Evolutionary conservation across 225 moss, liverwort and hornwort genomes (phyloP).

Genomic region (Sphagnum contortum): DNA sequence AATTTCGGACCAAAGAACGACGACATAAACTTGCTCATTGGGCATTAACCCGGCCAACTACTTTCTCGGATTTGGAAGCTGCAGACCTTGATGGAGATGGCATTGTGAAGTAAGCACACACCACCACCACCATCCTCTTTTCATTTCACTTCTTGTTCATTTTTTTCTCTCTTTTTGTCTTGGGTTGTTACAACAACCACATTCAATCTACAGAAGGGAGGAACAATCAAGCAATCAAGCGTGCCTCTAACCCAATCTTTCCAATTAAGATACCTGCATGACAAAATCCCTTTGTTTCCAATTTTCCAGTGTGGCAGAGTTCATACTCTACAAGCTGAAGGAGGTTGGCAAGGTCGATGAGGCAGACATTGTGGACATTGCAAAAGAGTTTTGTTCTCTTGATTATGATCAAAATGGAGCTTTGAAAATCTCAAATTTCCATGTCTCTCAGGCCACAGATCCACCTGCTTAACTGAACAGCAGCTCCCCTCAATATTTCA

Average conservation of each 20-base stretch:
- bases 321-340: constrained; percentile 71
- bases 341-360: constrained; percentile 73
- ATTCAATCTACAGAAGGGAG: not conserved
- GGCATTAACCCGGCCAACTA: constrained; percentile 60
- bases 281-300: not conserved
- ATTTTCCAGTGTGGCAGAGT: constrained; percentile 46
- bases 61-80: constrained; percentile 53
- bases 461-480: not conserved
- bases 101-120: constrained; percentile 35
- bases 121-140: not conserved
- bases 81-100: constrained; percentile 70
- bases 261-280: no score
- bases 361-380: constrained; percentile 44
- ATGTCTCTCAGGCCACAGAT: constrained; percentile 3
- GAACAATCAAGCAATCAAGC: not conserved
- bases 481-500: no score
- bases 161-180: not conserved
- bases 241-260: no score
- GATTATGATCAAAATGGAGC: constrained; percentile 39
- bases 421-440: constrained; percentile 34
- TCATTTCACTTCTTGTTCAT: constrained; percentile 3
- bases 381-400: constrained; percentile 47
- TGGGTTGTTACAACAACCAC: not conserved
- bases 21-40: constrained; percentile 53
- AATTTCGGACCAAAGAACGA: constrained; percentile 43